Conservation (phyloP, 1,284 basidiomycete genomes). For the Gymnopus androsaceus region DNA sequence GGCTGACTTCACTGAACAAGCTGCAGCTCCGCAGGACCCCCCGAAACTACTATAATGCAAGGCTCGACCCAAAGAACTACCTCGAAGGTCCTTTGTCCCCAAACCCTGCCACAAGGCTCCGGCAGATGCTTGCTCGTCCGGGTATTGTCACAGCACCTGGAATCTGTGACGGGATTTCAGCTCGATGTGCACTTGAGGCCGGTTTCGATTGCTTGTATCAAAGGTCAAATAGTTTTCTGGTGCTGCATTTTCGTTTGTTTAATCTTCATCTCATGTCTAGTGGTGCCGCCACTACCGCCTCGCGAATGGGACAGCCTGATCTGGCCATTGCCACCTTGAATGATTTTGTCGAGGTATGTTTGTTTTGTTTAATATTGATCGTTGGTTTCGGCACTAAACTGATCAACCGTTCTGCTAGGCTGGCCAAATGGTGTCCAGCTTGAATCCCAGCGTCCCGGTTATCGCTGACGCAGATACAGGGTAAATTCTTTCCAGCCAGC, state of each 20-base stretch:
- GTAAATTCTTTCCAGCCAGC: conserved; percentile 32
- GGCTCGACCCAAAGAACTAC: conserved; percentile 68
- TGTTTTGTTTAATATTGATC: background rate
- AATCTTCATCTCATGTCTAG: too few species aligned
- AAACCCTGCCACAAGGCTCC: conserved; percentile 69
- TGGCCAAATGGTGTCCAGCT: conserved; percentile 65
- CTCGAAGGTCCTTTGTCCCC: conserved; percentile 66
- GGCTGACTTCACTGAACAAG: conserved; percentile 1
- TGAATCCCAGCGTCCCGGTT: conserved; percentile 65
- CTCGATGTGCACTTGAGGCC: conserved; percentile 75
- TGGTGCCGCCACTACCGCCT: conserved; percentile 64
- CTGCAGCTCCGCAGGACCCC: conserved; percentile 13
- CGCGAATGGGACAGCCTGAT: conserved; percentile 75
- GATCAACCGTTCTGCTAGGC: conserved; percentile 30
- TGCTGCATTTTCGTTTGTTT: background rate
- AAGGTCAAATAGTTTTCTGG: conserved; percentile 37
- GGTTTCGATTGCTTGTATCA: conserved; percentile 79
- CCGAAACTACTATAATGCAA: conserved; percentile 54
- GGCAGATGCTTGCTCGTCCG: conserved; percentile 75
- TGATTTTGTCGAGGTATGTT: conserved; percentile 66
- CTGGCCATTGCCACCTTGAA: conserved; percentile 80
- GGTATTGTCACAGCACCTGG: conserved; percentile 79
- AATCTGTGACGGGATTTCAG: conserved; percentile 81
- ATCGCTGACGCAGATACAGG: conserved; percentile 85
- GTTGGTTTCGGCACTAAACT: background rate